Evolutionary conservation across 805 yeast species (phyloP).

Genomic region (Candida peoriensis): DNA sequence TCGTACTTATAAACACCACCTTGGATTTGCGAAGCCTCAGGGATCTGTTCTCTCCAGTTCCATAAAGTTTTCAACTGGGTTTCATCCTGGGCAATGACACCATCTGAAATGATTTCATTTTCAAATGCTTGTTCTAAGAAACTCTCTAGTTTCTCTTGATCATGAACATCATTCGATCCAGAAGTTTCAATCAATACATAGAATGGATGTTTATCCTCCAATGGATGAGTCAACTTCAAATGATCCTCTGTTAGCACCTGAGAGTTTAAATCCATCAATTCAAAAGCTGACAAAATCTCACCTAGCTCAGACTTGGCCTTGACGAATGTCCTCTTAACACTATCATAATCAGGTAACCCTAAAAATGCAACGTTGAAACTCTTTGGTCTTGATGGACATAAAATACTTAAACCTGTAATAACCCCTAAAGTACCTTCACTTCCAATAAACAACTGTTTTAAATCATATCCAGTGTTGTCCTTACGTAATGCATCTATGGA

Average conservation of each 20-base stretch:
- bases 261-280: slow-evolving; percentile 79
- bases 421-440: slow-evolving; percentile 91
- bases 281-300: slow-evolving; percentile 89
- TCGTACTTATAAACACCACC: slow-evolving; percentile 99
- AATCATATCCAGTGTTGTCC: slow-evolving; percentile 93
- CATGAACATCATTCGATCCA: slow-evolving; percentile 94
- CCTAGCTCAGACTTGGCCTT: slow-evolving; percentile 73
- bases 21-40: slow-evolving; percentile 77
- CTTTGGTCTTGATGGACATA: slow-evolving; percentile 86
- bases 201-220: slow-evolving; percentile 80
- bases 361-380: slow-evolving; percentile 84
- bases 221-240: slow-evolving; percentile 64
- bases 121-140: slow-evolving; percentile 86
- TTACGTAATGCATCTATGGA: slow-evolving; percentile 84
- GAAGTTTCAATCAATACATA: slow-evolving; percentile 90
- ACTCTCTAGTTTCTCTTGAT: slow-evolving; percentile 79
- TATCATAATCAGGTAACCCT: slow-evolving; percentile 74
- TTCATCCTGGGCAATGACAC: slow-evolving; percentile 94
- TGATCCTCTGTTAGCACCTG: slow-evolving; percentile 61
- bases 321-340: slow-evolving; percentile 78
- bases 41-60: slow-evolving; percentile 94
- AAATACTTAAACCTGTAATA: slow-evolving; percentile 82
- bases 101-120: slow-evolving; percentile 79
- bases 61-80: slow-evolving; percentile 78
- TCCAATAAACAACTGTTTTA: slow-evolving; percentile 90